phyloP scores from a whole-genome alignment of 352 stramenopile species.

The Phytophthora pinifolia region DNA sequence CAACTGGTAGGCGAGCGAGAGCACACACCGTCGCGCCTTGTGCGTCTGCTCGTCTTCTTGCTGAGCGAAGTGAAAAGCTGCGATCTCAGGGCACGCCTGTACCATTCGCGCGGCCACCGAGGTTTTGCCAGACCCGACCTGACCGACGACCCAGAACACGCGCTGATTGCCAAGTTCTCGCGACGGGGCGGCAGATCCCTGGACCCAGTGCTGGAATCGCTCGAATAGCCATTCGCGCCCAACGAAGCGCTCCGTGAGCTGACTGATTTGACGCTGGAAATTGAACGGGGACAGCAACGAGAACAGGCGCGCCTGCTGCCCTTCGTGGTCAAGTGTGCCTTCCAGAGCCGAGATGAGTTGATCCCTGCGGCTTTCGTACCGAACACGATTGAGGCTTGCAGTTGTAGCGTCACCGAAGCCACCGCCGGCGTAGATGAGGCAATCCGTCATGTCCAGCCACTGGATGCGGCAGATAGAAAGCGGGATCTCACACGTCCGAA shows the following conservation, averaged over 20 bases:
- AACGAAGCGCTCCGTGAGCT: slow-evolving; percentile 60
- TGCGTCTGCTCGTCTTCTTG: slow-evolving; percentile 83
- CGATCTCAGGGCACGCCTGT: slow-evolving; percentile 65
- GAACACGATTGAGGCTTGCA: slow-evolving; percentile 44
- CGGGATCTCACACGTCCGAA: slow-evolving; percentile 74
- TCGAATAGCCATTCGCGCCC: slow-evolving; percentile 69
- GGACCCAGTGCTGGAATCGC: slow-evolving; percentile 49
- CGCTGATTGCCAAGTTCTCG: slow-evolving; percentile 25
- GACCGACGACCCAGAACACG: slow-evolving; percentile 73
- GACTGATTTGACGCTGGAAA: slow-evolving; percentile 76
- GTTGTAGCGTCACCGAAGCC: slow-evolving; percentile 1
- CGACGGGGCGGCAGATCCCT: slow-evolving; percentile 11
- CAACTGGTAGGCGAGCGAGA: slow-evolving; percentile 73
- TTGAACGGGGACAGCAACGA: slow-evolving; percentile 66
- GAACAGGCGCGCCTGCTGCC: slow-evolving; percentile 66
- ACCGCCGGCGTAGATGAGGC: slow-evolving; percentile 45
- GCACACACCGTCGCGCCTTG: slow-evolving; percentile 54
- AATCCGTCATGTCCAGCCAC: slow-evolving; percentile 78
- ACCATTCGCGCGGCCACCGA: slow-evolving; percentile 66
- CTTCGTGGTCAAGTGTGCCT: slow-evolving; percentile 72
- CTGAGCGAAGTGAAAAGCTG: slow-evolving; percentile 70
- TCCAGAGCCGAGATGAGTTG: slow-evolving; percentile 58
- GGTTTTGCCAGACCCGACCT: slow-evolving; percentile 72
- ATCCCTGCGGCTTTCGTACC: slow-evolving; percentile 49
- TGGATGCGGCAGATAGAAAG: slow-evolving; percentile 83